These are phyloP conservation scores for Xylogone sp. DNA, from an alignment of 2,329 filamentous ascomycete genomes.

Conservation along the genomic window DNA sequence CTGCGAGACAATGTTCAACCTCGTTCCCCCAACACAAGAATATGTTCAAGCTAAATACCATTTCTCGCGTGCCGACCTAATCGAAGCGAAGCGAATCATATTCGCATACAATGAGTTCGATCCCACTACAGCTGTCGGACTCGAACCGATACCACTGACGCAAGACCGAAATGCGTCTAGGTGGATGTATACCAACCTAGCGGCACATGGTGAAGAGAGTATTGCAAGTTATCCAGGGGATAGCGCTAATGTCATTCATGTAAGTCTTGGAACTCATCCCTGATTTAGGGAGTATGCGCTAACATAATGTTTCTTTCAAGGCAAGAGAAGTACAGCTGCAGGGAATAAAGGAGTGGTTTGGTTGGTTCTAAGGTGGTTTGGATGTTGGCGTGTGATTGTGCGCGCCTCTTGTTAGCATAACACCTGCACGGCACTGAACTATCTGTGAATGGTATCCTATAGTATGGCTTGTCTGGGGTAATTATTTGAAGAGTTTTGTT, in stretches of 20 bases:
- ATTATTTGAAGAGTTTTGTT: neutral
- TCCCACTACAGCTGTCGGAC: neutral
- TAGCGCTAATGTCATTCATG: neutral
- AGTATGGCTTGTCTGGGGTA: neutral
- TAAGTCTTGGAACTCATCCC: neutral
- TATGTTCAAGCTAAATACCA: neutral
- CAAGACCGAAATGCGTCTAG: neutral
- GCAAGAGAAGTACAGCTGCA: neutral
- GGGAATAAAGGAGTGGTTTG: neutral
- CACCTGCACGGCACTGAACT: neutral
- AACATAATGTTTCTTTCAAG: neutral
- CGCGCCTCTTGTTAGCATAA: neutral
- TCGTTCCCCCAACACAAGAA: neutral
- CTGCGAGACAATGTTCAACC: neutral
- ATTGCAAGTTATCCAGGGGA: neutral
- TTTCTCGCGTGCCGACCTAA: neutral
- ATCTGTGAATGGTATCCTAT: neutral
- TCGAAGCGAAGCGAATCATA: neutral
- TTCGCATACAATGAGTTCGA: neutral
- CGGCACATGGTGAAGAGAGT: neutral
- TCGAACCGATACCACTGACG: neutral
- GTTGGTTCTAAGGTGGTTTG: neutral
- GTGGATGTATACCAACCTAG: neutral
- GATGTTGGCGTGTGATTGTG: neutral
- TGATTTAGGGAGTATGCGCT: neutral